phyloP scores from a whole-genome alignment of 495 filamentous ascomycete genomes.

The Pseudomonodictys pantanalensis region DNA sequence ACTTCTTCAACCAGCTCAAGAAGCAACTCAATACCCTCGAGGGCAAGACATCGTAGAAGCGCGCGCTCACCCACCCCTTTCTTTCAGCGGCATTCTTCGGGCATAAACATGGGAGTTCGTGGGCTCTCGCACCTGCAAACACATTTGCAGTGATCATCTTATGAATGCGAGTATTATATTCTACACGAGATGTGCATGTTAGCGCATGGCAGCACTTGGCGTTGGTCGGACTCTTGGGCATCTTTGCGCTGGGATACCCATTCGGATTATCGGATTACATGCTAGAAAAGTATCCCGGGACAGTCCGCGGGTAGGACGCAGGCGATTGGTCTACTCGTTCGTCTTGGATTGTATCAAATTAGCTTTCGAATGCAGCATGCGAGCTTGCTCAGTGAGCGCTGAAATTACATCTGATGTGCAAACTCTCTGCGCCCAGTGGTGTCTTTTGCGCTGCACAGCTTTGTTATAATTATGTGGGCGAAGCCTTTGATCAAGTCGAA shows the following conservation, averaged over 20 bases:
- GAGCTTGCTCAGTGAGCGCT: too few relatives aligned
- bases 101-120: constrained; percentile 28
- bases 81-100: constrained; percentile 26
- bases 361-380: too few relatives aligned
- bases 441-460: too few relatives aligned
- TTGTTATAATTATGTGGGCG: too few relatives aligned
- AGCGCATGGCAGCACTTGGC: constrained; percentile 13
- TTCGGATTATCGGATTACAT: constrained; percentile 3
- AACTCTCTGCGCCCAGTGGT: too few relatives aligned
- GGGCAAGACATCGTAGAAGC: constrained; percentile 19
- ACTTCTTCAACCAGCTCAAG: constrained; percentile 32
- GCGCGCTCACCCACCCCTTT: background rate
- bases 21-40: constrained; percentile 20
- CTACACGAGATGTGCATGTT: constrained; percentile 6
- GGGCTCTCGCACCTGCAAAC: constrained; percentile 4
- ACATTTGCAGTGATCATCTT: too few relatives aligned
- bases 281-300: constrained; percentile 16
- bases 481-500: too few relatives aligned
- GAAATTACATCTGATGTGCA: too few relatives aligned
- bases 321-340: background rate
- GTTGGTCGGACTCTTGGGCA: constrained; percentile 11
- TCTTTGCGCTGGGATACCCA: constrained; percentile 22
- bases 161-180: too few relatives aligned
- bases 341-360: background rate
- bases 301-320: background rate